Percentiles rank a stretch among this genome's conserved stretches.
phyloP scores from a whole-genome alignment of 345 rosid species.

The Aegle marmelos region DNA sequence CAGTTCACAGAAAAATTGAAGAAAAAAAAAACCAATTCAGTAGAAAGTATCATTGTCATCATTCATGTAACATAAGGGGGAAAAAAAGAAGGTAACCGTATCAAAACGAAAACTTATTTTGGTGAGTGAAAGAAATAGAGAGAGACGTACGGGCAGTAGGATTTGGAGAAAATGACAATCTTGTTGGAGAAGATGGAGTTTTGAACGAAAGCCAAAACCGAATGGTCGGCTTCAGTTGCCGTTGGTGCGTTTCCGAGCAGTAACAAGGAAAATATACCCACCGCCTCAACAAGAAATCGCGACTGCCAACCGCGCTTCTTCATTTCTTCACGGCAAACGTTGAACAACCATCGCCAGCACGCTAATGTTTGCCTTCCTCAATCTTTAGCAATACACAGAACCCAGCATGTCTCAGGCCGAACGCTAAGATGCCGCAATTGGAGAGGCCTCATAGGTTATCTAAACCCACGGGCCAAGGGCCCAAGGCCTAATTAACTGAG shows the following conservation, averaged over 20 bases:
- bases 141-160: conserved; percentile 81
- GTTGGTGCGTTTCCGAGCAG: conserved; percentile 19
- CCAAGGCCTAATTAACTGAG: too few relatives aligned
- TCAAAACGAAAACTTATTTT: background rate
- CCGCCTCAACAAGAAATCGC: conserved; percentile 1
- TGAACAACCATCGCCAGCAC: too few relatives aligned
- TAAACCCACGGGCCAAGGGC: too few relatives aligned
- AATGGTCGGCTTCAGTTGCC: conserved; percentile 43
- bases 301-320: conserved; percentile 7
- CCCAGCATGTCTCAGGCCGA: background rate
- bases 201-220: conserved; percentile 82
- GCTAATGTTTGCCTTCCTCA: background rate
- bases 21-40: background rate
- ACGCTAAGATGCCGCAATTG: too few relatives aligned
- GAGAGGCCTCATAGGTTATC: too few relatives aligned
- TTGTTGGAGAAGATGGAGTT: conserved; percentile 75
- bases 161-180: conserved; percentile 92
- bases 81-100: background rate
- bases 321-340: background rate
- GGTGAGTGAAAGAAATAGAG: background rate
- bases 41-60: background rate
- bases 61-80: background rate
- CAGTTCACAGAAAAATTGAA: background rate
- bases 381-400: background rate
- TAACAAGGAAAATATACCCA: conserved; percentile 12